Base-by-base conservation (phyloP, 2,329 filamentous ascomycete species). In the Fusarium denticulatum region DNA sequence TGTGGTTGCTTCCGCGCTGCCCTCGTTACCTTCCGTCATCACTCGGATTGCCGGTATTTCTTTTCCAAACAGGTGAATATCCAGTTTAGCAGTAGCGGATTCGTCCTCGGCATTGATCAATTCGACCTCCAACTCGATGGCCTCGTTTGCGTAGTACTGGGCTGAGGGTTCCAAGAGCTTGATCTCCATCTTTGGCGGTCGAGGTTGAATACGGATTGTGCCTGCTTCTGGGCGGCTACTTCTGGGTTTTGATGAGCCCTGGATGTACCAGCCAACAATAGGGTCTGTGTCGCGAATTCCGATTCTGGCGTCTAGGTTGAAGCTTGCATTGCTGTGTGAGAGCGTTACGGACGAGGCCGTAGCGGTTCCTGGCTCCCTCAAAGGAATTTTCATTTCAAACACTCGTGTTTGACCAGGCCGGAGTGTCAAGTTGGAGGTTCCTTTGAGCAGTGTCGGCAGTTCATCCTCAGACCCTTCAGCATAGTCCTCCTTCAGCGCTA, bases 131-230 rank as follows among this genome's bases (percentile, higher is more conserved):
- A 98, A 81, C 12, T 85, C 85, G 34, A 98, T 89, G 1, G 85
- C 81, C 83, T 99, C 96, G 76, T 97, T 93, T 3, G 93, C 93
- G 79, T 97, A 98, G 81, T 96, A 97, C 61, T 95, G 91, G 18
- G 90, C 87, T 64, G 88, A 85, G 13, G 92, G 82, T 45, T 90
- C 87, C 5, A 89, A 85, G 15, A 94, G 83, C 32, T 85, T 88
- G 50, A 99, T 89, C 75, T 94, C 91, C 85, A 99, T 90, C 82
- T 98, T 98, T 1, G 96, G 96, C 34, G 96, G 96, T 73, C 97
- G 93, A 3, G 96, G 96, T 60, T 95, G 87, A 30, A 99, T 91
- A 63, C 90, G 91, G 63, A 97, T 88, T 5, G 85, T 84, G 39
- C 88, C 85, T 14, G 88, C 83, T 52, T 88, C 85, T 16, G 82